phyloP scores from a whole-genome alignment of 768 basidiomycete genomes.

The Clathrus columnatus region DNA sequence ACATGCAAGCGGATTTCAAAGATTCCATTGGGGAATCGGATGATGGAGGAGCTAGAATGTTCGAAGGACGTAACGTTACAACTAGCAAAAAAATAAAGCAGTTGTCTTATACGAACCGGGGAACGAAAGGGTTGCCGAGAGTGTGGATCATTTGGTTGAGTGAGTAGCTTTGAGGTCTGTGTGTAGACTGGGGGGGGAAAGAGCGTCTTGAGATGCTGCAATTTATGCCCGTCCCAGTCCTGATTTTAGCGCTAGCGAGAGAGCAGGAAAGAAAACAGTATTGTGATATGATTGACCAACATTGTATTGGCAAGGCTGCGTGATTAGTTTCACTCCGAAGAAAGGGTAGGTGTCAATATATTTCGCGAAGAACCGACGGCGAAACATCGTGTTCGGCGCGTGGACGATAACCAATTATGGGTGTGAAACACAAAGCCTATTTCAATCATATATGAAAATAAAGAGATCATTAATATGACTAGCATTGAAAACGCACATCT shows the following conservation, averaged over 20 bases:
- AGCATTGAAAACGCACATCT: too few species aligned
- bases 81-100: neutral
- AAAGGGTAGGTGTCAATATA: neutral
- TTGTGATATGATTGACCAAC: neutral
- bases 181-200: neutral
- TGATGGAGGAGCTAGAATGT: neutral
- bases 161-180: neutral
- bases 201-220: neutral
- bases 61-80: neutral
- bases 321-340: neutral
- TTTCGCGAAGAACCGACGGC: too few species aligned
- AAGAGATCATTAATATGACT: too few species aligned
- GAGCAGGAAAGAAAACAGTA: neutral
- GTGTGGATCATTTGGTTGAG: constrained; percentile 2
- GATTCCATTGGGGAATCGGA: neutral
- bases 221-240: neutral
- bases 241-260: neutral
- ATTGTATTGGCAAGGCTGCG: neutral
- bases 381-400: neutral
- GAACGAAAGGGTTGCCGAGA: constrained; percentile 4
- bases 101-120: neutral
- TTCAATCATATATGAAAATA: too few species aligned
- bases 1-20: neutral
- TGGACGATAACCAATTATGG: neutral
- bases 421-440: too few species aligned